These are phyloP conservation scores for Cenchrus fungigraminus DNA, from an alignment of 176 grass and related monocot genomes.

Conservation along the genomic window DNA sequence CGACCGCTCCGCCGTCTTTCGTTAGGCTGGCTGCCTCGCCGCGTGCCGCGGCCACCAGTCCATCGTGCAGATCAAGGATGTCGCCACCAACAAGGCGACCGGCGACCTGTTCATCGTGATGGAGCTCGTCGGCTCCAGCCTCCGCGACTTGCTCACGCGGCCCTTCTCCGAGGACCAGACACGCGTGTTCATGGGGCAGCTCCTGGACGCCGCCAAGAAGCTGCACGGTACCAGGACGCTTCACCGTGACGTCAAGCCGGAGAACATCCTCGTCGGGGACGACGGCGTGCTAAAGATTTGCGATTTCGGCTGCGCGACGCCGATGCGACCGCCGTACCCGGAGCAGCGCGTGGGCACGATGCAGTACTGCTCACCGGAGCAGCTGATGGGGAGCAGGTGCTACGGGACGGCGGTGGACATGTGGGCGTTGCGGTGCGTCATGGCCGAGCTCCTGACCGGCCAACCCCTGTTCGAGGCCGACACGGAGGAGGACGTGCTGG, in stretches of 20 bases:
- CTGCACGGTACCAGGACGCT: not conserved
- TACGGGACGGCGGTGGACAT: no score
- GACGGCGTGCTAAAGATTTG: constrained; percentile 27
- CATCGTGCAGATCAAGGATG: not conserved
- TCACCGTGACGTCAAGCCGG: constrained; percentile 69
- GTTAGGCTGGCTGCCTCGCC: no score
- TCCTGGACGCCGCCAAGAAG: not conserved
- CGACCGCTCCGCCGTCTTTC: not conserved
- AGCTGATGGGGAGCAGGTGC: no score
- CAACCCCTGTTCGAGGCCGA: not conserved
- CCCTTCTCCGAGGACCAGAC: not conserved
- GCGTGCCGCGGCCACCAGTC: constrained; percentile 12
- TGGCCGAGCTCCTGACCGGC: not conserved
- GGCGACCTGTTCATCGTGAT: not conserved
- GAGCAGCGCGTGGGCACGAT: no score
- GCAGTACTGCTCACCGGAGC: no score
- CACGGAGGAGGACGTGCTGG: not conserved
- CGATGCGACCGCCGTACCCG: no score
- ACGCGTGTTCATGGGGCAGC: not conserved
- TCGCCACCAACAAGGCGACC: not conserved
- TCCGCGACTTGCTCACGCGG: not conserved
- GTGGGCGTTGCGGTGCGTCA: not conserved
- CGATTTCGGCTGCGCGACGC: no score
- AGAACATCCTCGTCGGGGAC: constrained; percentile 46
- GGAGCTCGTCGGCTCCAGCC: not conserved